Conservation (phyloP, 1,139 yeast species). For the Candida frijolesensis region DNA sequence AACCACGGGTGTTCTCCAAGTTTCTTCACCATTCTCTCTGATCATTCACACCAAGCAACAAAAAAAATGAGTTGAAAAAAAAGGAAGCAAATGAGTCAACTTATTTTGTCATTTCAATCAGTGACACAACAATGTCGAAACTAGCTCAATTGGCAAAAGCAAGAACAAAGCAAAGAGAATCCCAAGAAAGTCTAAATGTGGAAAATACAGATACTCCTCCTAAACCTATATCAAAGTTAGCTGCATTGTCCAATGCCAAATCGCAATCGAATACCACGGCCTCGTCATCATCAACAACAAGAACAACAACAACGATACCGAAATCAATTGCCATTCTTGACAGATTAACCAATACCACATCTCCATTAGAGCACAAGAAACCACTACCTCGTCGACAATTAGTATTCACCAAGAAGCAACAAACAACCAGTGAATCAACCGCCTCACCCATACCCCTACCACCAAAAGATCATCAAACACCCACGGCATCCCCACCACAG, state of each 20-base stretch:
- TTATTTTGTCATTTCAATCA: background rate
- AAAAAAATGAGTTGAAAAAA: background rate
- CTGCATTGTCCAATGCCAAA: slow-evolving; percentile 50
- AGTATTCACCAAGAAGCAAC: slow-evolving; percentile 6
- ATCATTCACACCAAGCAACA: background rate
- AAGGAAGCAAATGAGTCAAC: background rate
- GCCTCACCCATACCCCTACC: background rate
- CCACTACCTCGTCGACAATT: slow-evolving; percentile 4
- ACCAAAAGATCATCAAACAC: background rate
- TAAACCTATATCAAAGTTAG: slow-evolving; percentile 43
- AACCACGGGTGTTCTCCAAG: background rate
- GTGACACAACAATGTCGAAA: slow-evolving; percentile 18
- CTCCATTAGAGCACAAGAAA: slow-evolving; percentile 1
- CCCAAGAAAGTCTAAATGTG: slow-evolving; percentile 8
- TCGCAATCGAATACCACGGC: slow-evolving; percentile 19
- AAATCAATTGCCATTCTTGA: slow-evolving; percentile 26
- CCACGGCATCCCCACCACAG: slow-evolving; percentile 9
- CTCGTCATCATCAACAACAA: background rate
- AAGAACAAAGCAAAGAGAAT: slow-evolving; percentile 16
- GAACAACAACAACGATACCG: slow-evolving; percentile 12
- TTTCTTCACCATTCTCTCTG: background rate
- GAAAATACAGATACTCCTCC: slow-evolving; percentile 6
- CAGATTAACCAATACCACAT: slow-evolving; percentile 14
- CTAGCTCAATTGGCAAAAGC: slow-evolving; percentile 24
- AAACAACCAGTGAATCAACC: background rate